Evolutionary conservation across 495 filamentous ascomycete species (phyloP).

Genomic region (Paragyromitra xinjiangensis): DNA sequence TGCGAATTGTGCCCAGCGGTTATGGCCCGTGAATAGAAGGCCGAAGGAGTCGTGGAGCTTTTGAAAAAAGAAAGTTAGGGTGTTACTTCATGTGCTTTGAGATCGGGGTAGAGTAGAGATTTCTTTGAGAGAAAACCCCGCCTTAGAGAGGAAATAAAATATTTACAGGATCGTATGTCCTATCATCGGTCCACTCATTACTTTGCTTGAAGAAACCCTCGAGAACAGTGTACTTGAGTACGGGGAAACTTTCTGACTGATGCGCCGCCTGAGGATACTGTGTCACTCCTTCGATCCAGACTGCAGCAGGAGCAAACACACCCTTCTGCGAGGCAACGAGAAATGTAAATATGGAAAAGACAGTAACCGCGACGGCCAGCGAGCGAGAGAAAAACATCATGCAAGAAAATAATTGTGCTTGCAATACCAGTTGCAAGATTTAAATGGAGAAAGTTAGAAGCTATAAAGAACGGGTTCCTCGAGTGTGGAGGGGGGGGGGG

Average conservation of each 20-base stretch:
- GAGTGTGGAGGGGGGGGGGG: neutral
- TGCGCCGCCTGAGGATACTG: conserved; percentile 21
- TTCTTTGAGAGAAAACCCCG: neutral
- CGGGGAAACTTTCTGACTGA: conserved; percentile 27
- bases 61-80: neutral
- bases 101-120: neutral
- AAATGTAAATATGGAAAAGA: conserved; percentile 15
- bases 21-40: conserved; percentile 28
- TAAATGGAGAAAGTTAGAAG: neutral
- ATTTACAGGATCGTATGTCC: conserved; percentile 72
- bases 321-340: conserved; percentile 18
- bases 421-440: conserved; percentile 21
- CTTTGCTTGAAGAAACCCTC: conserved; percentile 78
- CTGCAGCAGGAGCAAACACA: conserved; percentile 10
- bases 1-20: conserved; percentile 73
- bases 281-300: conserved; percentile 23
- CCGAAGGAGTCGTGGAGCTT: conserved; percentile 73
- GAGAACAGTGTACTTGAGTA: conserved; percentile 70
- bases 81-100: neutral
- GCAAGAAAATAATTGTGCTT: neutral
- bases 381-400: conserved; percentile 20
- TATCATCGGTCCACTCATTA: conserved; percentile 68
- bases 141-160: neutral
- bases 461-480: neutral
- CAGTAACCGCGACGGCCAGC: conserved; percentile 23